Evolutionary conservation across 176 grass and related monocot species (phyloP).

Genomic region (Aegilops tauschii): DNA sequence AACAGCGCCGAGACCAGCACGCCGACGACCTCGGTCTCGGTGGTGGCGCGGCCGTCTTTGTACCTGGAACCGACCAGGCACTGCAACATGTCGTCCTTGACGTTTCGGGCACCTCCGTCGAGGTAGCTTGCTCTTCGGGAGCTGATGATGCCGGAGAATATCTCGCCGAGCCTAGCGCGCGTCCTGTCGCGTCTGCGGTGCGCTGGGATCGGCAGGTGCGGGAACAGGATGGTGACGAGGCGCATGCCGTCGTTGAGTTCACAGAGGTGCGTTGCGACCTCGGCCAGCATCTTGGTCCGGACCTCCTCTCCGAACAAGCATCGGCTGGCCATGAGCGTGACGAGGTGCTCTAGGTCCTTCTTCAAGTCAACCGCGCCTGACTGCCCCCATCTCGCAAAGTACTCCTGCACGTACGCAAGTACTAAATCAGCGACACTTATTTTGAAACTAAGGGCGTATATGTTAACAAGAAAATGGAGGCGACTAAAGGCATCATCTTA

Average conservation of each 20-base stretch:
- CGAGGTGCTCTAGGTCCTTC: conserved; percentile 46
- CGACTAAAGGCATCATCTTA: too few species aligned
- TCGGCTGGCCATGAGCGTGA: conserved; percentile 39
- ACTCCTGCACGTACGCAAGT: too few species aligned
- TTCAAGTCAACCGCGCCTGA: conserved; percentile 52
- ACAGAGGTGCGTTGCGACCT: conserved; percentile 35
- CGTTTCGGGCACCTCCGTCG: neutral
- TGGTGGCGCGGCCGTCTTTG: conserved; percentile 46
- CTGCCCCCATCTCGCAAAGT: conserved; percentile 14
- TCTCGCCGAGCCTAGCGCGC: conserved; percentile 41
- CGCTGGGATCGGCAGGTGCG: conserved; percentile 50
- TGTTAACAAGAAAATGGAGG: too few species aligned
- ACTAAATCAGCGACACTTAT: too few species aligned
- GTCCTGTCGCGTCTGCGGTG: conserved; percentile 48
- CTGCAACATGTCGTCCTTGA: conserved; percentile 53
- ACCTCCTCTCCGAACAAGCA: conserved; percentile 61
- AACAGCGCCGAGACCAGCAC: conserved; percentile 47
- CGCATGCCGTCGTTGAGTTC: conserved; percentile 52
- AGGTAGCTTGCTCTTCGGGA: conserved; percentile 7
- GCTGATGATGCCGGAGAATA: conserved; percentile 55
- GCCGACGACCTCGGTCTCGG: conserved; percentile 41
- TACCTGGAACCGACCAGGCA: conserved; percentile 50
- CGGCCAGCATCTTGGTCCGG: conserved; percentile 45
- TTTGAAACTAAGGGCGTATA: too few species aligned
- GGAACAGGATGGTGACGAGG: conserved; percentile 47